Conservation (phyloP, 176 grass and related monocot genomes). For the Eragrostis curvula region DNA sequence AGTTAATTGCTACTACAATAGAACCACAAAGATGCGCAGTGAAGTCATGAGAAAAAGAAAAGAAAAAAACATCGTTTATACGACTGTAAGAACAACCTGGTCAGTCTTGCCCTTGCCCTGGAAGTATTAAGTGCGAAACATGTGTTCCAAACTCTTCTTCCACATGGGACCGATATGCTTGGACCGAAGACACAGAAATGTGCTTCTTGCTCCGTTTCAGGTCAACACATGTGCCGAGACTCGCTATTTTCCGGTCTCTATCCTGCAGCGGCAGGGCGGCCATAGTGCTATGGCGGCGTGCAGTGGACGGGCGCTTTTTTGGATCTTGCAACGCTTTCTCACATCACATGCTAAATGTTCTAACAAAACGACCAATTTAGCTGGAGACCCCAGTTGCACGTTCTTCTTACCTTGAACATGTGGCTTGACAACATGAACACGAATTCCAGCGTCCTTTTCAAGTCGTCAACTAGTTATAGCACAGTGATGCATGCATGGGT, state of each 20-base stretch:
- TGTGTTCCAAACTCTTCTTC: slow-evolving; percentile 16
- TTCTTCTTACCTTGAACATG: slow-evolving; percentile 28
- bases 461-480: background rate
- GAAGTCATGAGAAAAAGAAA: too few species aligned
- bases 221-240: slow-evolving; percentile 53
- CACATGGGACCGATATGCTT: background rate
- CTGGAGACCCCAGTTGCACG: background rate
- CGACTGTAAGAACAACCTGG: background rate
- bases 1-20: too few species aligned
- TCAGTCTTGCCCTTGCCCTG: background rate
- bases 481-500: too few species aligned
- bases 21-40: too few species aligned
- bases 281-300: background rate
- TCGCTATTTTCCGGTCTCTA: background rate
- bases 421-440: slow-evolving; percentile 8
- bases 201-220: background rate
- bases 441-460: background rate
- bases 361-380: background rate
- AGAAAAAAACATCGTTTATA: background rate
- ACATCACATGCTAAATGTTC: background rate
- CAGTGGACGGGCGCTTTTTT: too few species aligned
- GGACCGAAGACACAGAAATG: slow-evolving; percentile 5
- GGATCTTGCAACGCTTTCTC: background rate
- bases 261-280: background rate
- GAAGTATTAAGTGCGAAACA: background rate